Evolutionary conservation across 192 early-diverging fungal genomes (phyloP), one percentile per base, ranked within the genome.

Genomic region (Phycomyces nitens): DNA sequence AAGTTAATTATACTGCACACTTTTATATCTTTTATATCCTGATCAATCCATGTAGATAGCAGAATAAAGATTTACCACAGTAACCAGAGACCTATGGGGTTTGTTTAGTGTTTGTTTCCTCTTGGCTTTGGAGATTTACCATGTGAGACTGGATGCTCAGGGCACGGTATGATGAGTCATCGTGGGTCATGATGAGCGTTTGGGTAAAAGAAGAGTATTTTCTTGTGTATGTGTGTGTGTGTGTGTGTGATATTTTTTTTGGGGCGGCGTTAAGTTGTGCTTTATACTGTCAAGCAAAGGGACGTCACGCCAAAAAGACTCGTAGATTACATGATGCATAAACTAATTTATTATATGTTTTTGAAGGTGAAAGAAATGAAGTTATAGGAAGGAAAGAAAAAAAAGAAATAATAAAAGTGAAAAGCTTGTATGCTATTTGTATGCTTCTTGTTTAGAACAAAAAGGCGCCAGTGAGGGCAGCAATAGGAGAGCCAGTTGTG

Each of bases 401-500:
- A n/a, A n/a, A n/a, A n/a, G n/a, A n/a, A n/a, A n/a, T n/a, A n/a
- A n/a, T n/a, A n/a, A n/a, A n/a, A n/a, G n/a, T n/a, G n/a, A n/a
- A n/a, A n/a, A n/a, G n/a, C n/a, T n/a, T n/a, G n/a, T n/a, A n/a
- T n/a, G n/a, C n/a, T n/a, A n/a, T n/a, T 34, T 34, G 29, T 34
- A 7, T 34, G 29, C 29, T 7, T 34, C 29, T 34, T 34, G 16
- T 64, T 55, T 71, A 79, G 51, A 81, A 42, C 77, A 89, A 79
- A 66, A 88, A 92, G 15, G 92, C 84, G 4, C 82, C 83, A 2
- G 84, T 83, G 69, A 94, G 82, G 34, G 91, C 86, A 7, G 86
- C 81, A 40, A 94, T 83, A 21, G 91, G 91, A 51, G 84, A 84
- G 16, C 89, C 92, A 23, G 89, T 92, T 39, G 90, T 84, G 59